Evolutionary conservation across 768 basidiomycete species (phyloP).

Genomic region (Cubamyces lactineus): DNA sequence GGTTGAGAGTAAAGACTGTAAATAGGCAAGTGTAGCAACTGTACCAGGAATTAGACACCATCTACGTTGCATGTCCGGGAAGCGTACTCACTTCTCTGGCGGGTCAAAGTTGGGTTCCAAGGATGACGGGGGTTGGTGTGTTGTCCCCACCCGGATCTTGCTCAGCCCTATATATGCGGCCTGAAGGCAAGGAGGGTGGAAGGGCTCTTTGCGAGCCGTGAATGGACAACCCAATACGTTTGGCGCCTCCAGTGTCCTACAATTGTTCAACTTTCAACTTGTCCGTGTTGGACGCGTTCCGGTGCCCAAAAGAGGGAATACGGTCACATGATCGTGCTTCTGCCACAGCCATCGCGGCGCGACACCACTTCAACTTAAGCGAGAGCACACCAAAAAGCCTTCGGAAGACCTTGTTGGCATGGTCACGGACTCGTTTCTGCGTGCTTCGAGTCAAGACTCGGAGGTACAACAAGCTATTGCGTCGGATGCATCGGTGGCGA

Average conservation of each 20-base stretch:
- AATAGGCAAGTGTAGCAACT: not conserved
- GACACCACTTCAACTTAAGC: too few species aligned
- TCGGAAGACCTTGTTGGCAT: too few species aligned
- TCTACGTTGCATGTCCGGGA: too few species aligned
- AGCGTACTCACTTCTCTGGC: too few species aligned
- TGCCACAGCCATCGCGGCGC: not conserved
- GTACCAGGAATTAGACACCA: too few species aligned
- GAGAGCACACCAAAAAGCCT: too few species aligned
- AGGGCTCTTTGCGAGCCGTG: not conserved
- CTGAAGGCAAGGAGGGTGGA: not conserved
- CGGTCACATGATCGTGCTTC: constrained; percentile 1
- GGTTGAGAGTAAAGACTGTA: not conserved
- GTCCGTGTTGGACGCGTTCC: constrained; percentile 3
- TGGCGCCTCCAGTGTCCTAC: not conserved
- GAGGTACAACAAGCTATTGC: too few species aligned
- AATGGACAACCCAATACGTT: not conserved
- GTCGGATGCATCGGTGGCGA: too few species aligned
- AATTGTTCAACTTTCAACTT: constrained; percentile 3
- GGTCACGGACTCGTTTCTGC: too few species aligned
- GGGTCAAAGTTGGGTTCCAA: too few species aligned
- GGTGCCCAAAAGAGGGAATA: constrained; percentile 2
- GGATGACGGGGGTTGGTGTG: not conserved
- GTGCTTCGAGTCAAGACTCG: too few species aligned
- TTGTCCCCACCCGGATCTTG: not conserved
- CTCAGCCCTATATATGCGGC: not conserved